Evolutionary conservation across 2,329 filamentous ascomycete species (phyloP).

Genomic region (Talaromyces albobiverticillius): DNA sequence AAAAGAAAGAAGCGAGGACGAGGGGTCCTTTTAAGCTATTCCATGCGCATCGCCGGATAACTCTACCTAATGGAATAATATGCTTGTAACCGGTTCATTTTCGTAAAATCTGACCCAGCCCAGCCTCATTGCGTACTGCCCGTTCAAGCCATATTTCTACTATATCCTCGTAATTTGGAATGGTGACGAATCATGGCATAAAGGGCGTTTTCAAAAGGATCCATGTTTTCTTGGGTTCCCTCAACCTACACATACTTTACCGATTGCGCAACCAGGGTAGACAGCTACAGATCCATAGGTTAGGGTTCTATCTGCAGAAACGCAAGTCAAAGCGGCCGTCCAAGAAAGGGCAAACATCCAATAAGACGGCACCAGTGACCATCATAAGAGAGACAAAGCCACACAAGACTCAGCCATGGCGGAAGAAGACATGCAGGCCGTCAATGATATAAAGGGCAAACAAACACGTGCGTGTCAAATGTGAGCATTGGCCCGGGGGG

Average conservation of each 20-base stretch:
- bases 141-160: too few relatives aligned
- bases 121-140: neutral
- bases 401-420: neutral
- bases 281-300: too few relatives aligned
- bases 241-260: neutral
- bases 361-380: too few relatives aligned
- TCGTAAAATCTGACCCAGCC: neutral
- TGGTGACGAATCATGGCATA: neutral
- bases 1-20: neutral
- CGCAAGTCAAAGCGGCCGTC: neutral
- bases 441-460: neutral
- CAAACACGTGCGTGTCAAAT: too few relatives aligned
- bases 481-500: neutral
- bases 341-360: neutral
- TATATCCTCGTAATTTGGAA: neutral
- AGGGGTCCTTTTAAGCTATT: conserved; percentile 4
- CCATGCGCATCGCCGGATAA: neutral
- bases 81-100: neutral
- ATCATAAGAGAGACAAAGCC: neutral
- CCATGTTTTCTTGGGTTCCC: neutral
- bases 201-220: neutral
- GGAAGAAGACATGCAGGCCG: neutral
- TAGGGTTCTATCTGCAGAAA: neutral
- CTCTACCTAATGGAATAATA: neutral
- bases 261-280: neutral